A percentile compares a stretch with the other conserved stretches of the same genome.
phyloP scores from a whole-genome alignment of 2,329 filamentous ascomycete genomes.

The Neoarthrinium moseri region DNA sequence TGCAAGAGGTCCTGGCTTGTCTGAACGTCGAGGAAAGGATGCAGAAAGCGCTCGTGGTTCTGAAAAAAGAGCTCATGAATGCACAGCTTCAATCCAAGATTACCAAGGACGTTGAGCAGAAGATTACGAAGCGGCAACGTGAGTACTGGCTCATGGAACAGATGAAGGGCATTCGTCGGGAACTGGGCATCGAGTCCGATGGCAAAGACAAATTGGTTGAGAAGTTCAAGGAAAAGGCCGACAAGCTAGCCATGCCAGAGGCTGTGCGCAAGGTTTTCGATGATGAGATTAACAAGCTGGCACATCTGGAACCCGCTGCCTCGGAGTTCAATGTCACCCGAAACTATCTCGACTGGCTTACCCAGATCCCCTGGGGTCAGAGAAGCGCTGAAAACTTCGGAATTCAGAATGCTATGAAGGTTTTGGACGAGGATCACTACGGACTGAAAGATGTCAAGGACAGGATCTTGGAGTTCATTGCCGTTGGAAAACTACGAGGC shows the following conservation, averaged over 20 bases:
- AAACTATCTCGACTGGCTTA: constrained; percentile 98
- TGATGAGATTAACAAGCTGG: constrained; percentile 95
- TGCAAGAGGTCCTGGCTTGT: constrained; percentile 86
- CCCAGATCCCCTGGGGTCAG: constrained; percentile 96
- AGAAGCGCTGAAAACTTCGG: constrained; percentile 95
- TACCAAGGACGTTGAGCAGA: constrained; percentile 93
- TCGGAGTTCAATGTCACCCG: constrained; percentile 98
- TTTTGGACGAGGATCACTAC: constrained; percentile 95
- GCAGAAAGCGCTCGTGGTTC: constrained; percentile 83
- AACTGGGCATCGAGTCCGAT: constrained; percentile 94
- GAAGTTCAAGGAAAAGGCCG: constrained; percentile 93
- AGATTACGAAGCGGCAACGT: constrained; percentile 94
- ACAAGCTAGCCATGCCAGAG: constrained; percentile 94
- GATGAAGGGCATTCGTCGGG: constrained; percentile 96
- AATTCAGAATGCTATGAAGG: constrained; percentile 84
- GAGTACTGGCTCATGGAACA: constrained; percentile 99
- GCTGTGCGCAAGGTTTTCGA: constrained; percentile 97
- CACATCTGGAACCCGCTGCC: constrained; percentile 89
- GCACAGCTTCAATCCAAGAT: constrained; percentile 97
- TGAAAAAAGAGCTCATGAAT: constrained; percentile 99
- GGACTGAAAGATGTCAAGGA: constrained; percentile 98
- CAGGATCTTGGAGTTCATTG: constrained; percentile 96
- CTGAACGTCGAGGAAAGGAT: constrained; percentile 91
- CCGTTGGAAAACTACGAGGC: constrained; percentile 92
- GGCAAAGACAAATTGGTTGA: constrained; percentile 98